Evolutionary conservation across 2,329 filamentous ascomycete genomes (phyloP).

Genomic region (Lasiodiplodia theobromae): DNA sequence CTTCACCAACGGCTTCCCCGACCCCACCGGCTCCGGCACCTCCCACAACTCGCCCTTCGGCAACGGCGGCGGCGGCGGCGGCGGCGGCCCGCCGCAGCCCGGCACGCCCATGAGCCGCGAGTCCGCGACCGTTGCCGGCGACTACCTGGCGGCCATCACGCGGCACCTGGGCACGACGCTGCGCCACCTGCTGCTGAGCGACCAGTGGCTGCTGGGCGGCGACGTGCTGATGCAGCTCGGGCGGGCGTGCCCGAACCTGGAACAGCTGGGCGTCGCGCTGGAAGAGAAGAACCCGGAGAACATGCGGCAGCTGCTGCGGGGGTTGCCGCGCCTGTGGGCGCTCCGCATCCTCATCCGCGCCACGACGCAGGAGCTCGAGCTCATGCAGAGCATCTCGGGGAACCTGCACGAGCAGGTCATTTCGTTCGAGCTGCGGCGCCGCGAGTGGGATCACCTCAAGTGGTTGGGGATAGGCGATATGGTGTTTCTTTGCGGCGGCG

Average conservation of each 20-base stretch:
- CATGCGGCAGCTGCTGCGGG: constrained; percentile 45
- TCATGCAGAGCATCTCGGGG: constrained; percentile 37
- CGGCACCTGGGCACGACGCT: constrained; percentile 59
- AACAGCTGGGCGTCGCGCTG: constrained; percentile 64
- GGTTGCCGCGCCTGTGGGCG: constrained; percentile 49
- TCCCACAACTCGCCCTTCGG: constrained; percentile 25
- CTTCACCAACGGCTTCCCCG: constrained; percentile 37
- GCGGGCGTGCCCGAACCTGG: constrained; percentile 62
- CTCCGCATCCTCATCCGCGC: constrained; percentile 49
- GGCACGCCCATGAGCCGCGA: constrained; percentile 23
- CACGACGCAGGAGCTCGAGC: constrained; percentile 38
- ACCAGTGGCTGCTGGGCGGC: constrained; percentile 61
- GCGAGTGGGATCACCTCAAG: constrained; percentile 44
- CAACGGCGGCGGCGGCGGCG: constrained; percentile 37
- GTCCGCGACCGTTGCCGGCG: constrained; percentile 40
- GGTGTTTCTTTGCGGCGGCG: constrained; percentile 48
- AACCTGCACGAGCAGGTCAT: constrained; percentile 44
- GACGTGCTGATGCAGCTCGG: constrained; percentile 59
- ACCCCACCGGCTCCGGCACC: constrained; percentile 30
- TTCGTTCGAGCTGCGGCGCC: constrained; percentile 43
- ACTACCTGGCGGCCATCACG: constrained; percentile 61
- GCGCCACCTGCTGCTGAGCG: constrained; percentile 63
- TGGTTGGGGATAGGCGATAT: constrained; percentile 51
- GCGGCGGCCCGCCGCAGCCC: constrained; percentile 1
- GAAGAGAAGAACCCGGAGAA: constrained; percentile 59